Evolutionary conservation across 2,329 filamentous ascomycete species (phyloP).

Genomic region (Kalaharituber pfeilii): DNA sequence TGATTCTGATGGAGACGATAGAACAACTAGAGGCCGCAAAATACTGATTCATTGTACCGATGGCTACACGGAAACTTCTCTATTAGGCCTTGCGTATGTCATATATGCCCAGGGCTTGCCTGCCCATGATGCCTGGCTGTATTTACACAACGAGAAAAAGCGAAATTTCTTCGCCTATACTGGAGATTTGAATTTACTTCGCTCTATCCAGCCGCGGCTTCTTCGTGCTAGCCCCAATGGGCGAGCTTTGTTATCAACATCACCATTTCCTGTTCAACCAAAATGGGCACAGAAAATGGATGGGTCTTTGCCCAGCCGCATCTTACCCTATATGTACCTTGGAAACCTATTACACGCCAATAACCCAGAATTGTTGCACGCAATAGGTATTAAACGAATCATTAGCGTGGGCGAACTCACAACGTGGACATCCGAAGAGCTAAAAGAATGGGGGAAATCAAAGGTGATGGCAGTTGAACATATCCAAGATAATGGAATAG

Average conservation of each 20-base stretch:
- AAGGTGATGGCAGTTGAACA: conserved; percentile 67
- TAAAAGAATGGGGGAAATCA: conserved; percentile 54
- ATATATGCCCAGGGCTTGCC: conserved; percentile 76
- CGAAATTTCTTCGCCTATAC: conserved; percentile 96
- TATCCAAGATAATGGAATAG: conserved; percentile 93
- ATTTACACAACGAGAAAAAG: conserved; percentile 58
- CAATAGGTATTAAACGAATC: conserved; percentile 70
- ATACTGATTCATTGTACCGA: conserved; percentile 87
- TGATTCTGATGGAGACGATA: not conserved
- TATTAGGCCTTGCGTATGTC: conserved; percentile 78
- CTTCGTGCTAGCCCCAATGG: conserved; percentile 16
- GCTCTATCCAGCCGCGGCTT: conserved; percentile 19
- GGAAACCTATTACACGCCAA: conserved; percentile 89
- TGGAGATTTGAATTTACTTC: conserved; percentile 51
- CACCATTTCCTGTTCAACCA: conserved; percentile 34
- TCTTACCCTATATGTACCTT: conserved; percentile 88
- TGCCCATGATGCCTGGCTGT: conserved; percentile 71
- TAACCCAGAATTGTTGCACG: conserved; percentile 64
- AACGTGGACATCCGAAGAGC: conserved; percentile 56
- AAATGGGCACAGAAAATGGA: conserved; percentile 70
- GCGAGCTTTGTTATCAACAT: conserved; percentile 6
- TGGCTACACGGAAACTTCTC: conserved; percentile 85
- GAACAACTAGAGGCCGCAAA: conserved; percentile 36
- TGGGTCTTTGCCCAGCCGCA: conserved; percentile 74
- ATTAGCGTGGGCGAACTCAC: conserved; percentile 83